phyloP scores from a whole-genome alignment of 768 basidiomycete species.

The Lyophyllum atratum region DNA sequence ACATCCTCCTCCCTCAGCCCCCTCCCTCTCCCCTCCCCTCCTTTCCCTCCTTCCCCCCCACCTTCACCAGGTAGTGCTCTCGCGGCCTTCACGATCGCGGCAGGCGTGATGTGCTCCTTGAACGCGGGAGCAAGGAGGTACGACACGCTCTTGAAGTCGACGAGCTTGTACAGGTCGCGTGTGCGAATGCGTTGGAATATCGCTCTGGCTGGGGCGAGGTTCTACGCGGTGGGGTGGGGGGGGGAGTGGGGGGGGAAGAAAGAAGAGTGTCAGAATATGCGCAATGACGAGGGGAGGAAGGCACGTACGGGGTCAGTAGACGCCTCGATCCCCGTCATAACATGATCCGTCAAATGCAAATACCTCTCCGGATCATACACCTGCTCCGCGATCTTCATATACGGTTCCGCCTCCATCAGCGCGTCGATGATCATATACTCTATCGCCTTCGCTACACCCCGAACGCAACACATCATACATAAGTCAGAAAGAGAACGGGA shows the following conservation, averaged over 20 bases:
- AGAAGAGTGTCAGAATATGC: background rate
- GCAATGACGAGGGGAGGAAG: background rate
- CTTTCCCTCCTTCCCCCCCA: background rate
- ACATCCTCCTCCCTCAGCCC: constrained; percentile 58
- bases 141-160: constrained; percentile 62
- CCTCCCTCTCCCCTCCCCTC: too few relatives aligned
- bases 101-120: constrained; percentile 38
- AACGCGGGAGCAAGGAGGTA: constrained; percentile 40
- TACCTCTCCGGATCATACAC: constrained; percentile 62
- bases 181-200: constrained; percentile 63
- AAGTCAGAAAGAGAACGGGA: background rate
- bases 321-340: constrained; percentile 60
- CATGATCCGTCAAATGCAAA: constrained; percentile 67
- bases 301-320: constrained; percentile 49
- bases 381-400: constrained; percentile 57
- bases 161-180: constrained; percentile 69
- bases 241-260: too few relatives aligned
- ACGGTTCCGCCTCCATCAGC: constrained; percentile 64
- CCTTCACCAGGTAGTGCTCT: constrained; percentile 23
- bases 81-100: constrained; percentile 45
- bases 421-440: constrained; percentile 87
- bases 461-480: too few relatives aligned
- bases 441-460: constrained; percentile 73
- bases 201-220: constrained; percentile 54
- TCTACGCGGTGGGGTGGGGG: too few relatives aligned